A percentile compares a stretch with the other conserved stretches of the same genome.
phyloP scores from a whole-genome alignment of 179 eudicot species.

The Beta corolliflora region DNA sequence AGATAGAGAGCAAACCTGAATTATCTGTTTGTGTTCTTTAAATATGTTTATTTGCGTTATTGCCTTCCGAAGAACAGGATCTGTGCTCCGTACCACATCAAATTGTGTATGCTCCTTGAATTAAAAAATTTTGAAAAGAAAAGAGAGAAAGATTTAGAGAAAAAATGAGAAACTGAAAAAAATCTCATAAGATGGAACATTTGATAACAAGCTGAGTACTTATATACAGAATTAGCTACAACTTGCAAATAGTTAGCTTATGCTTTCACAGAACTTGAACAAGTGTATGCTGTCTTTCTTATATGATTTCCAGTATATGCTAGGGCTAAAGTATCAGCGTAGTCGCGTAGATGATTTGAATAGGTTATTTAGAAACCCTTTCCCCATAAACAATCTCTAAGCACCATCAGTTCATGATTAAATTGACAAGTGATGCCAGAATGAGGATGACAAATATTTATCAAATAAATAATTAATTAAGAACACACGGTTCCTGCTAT shows the following conservation, averaged over 20 bases:
- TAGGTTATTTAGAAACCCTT: no score
- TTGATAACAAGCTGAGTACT: no score
- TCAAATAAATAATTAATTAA: no score
- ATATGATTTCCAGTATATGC: neutral
- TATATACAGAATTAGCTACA: neutral
- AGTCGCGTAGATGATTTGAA: no score
- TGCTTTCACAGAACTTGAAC: neutral
- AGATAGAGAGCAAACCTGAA: constrained; percentile 53
- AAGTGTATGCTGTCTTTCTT: neutral
- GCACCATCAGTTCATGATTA: no score
- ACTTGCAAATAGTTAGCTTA: neutral
- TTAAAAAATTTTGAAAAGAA: neutral
- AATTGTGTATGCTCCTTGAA: constrained; percentile 74
- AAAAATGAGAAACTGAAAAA: neutral
- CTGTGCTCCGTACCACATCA: constrained; percentile 71
- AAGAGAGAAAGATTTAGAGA: constrained; percentile 6
- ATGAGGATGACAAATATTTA: no score
- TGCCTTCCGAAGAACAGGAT: constrained; percentile 62
- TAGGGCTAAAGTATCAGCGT: no score
- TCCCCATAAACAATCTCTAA: no score
- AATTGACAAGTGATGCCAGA: no score
- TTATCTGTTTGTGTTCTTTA: constrained; percentile 82
- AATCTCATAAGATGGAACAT: neutral
- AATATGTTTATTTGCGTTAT: constrained; percentile 64
- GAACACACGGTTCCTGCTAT: no score